A percentile compares a stretch with the other conserved stretches of the same genome.
Conservation (phyloP, 306 rosid species). For the Sechiopsis laciniata region DNA sequence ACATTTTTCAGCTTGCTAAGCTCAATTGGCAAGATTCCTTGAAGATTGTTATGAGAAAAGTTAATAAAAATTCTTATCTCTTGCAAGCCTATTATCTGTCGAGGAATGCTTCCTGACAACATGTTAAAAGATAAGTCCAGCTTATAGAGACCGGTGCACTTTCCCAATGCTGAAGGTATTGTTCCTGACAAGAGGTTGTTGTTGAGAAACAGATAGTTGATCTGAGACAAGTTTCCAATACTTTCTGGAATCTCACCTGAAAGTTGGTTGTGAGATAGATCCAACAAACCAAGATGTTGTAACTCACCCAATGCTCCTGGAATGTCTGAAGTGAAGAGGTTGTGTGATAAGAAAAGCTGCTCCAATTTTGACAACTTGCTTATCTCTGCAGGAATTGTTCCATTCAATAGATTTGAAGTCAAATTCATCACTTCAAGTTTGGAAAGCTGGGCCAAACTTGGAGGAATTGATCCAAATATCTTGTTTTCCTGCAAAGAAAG, state of each 20-base stretch:
- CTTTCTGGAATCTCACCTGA: constrained; percentile 46
- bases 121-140: constrained; percentile 60
- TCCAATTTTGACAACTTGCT: constrained; percentile 34
- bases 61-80: constrained; percentile 65
- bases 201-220: constrained; percentile 54
- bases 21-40: constrained; percentile 58
- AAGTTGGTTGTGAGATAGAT: constrained; percentile 51
- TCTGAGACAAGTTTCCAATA: constrained; percentile 37
- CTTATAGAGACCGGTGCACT: constrained; percentile 44
- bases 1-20: constrained; percentile 57
- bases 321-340: constrained; percentile 37
- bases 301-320: constrained; percentile 35
- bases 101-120: constrained; percentile 50
- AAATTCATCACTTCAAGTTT: constrained; percentile 39
- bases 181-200: constrained; percentile 52
- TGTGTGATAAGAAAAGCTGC: constrained; percentile 53
- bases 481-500: constrained; percentile 48
- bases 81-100: constrained; percentile 37
- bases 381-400: constrained; percentile 38
- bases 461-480: constrained; percentile 58
- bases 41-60: constrained; percentile 54
- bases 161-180: constrained; percentile 48
- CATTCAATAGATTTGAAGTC: constrained; percentile 53
- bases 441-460: constrained; percentile 39
- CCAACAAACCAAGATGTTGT: constrained; percentile 45